A percentile compares a stretch with the other conserved stretches of the same genome.
phyloP scores from a whole-genome alignment of 2,329 filamentous ascomycete genomes.

The Aureobasidium pullulans region DNA sequence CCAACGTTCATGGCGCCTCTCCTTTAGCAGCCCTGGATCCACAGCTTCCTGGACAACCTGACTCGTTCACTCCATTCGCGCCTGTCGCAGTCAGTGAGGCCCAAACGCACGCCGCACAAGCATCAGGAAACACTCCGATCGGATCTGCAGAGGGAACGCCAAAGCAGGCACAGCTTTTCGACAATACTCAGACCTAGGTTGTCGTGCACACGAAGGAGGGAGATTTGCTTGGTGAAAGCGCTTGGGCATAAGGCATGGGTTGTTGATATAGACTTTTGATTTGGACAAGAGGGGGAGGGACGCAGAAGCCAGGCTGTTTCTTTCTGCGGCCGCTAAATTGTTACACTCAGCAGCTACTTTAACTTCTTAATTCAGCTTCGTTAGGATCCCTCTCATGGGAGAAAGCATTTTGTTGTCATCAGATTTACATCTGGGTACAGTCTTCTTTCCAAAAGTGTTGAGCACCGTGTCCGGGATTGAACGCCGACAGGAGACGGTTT shows the following conservation, averaged over 20 bases:
- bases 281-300: neutral
- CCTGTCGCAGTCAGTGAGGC: neutral
- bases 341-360: neutral
- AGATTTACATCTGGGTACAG: neutral
- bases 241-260: neutral
- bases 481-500: neutral
- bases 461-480: neutral
- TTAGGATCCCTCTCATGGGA: neutral
- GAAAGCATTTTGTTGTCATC: neutral
- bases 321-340: constrained; percentile 1
- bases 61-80: neutral
- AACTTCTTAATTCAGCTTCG: neutral
- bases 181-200: constrained; percentile 8
- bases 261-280: neutral
- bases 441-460: neutral
- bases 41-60: neutral
- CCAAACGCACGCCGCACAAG: neutral
- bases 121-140: neutral
- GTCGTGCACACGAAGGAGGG: neutral
- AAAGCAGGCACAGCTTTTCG: neutral
- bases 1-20: constrained; percentile 1
- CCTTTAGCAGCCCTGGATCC: neutral
- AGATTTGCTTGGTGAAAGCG: neutral
- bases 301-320: neutral
- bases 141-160: neutral